Conservation (phyloP, 345 rosid genomes). For the Carallia pectinifolia region DNA sequence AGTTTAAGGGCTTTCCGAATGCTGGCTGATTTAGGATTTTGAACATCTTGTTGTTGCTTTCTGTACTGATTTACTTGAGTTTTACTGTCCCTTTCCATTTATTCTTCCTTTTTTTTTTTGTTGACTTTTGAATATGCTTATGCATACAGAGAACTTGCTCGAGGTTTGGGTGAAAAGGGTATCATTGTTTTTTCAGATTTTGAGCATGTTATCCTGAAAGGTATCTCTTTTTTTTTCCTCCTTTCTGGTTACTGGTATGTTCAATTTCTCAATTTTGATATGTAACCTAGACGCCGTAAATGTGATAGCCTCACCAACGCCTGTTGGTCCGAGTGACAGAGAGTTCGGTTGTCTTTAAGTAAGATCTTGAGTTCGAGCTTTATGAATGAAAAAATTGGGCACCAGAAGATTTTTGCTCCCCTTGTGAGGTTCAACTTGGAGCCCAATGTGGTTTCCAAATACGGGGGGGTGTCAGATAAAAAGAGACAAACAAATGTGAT, state of each 20-base stretch:
- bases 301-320: too few species aligned
- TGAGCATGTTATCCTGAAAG: conserved; percentile 73
- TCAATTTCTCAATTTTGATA: too few species aligned
- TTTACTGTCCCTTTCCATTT: neutral
- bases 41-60: neutral
- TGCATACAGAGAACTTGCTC: conserved; percentile 76
- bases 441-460: too few species aligned
- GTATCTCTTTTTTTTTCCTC: conserved; percentile 29
- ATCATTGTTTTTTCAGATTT: conserved; percentile 61
- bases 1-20: neutral
- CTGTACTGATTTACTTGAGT: neutral
- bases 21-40: neutral
- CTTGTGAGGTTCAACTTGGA: too few species aligned
- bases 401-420: too few species aligned
- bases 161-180: conserved; percentile 71
- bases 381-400: too few species aligned
- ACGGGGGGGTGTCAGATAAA: too few species aligned
- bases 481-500: too few species aligned
- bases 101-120: neutral
- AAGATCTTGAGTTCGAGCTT: too few species aligned
- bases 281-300: too few species aligned
- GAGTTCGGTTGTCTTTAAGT: too few species aligned
- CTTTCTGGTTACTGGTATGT: neutral
- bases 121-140: conserved; percentile 1
- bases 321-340: too few species aligned